Conservation (phyloP, 2,329 filamentous ascomycete species). For the Fusarium equiseti region DNA sequence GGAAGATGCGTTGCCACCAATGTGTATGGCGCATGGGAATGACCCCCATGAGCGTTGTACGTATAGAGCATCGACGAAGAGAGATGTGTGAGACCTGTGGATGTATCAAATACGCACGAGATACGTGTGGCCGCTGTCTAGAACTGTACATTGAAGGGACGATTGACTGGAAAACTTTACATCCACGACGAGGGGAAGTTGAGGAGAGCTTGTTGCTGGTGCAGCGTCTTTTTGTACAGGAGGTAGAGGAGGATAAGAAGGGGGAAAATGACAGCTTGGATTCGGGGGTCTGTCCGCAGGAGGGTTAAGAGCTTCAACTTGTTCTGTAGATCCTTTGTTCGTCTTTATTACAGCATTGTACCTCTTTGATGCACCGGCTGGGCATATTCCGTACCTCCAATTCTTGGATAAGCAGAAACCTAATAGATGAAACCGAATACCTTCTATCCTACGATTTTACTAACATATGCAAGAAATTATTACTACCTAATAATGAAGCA, state of each 20-base stretch:
- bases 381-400: too few relatives aligned
- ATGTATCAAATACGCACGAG: slow-evolving; percentile 23
- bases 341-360: background rate
- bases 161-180: slow-evolving; percentile 12
- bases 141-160: slow-evolving; percentile 31
- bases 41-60: background rate
- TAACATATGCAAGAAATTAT: too few relatives aligned
- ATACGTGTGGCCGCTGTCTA: slow-evolving; percentile 29
- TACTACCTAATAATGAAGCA: too few relatives aligned
- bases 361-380: background rate
- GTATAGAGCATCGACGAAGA: slow-evolving; percentile 23
- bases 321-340: background rate
- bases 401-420: too few relatives aligned
- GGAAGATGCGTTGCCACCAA: slow-evolving; percentile 32
- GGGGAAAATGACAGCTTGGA: background rate
- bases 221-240: background rate
- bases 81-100: slow-evolving; percentile 31
- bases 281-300: background rate
- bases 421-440: too few relatives aligned
- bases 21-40: slow-evolving; percentile 23
- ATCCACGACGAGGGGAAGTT: background rate
- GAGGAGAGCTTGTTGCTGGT: too few relatives aligned
- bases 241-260: background rate
- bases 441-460: too few relatives aligned
- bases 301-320: background rate